A percentile compares a stretch with the other conserved stretches of the same genome.
phyloP scores from a whole-genome alignment of 371 early-diverging fungal genomes.

The Fennellomyces sp. region DNA sequence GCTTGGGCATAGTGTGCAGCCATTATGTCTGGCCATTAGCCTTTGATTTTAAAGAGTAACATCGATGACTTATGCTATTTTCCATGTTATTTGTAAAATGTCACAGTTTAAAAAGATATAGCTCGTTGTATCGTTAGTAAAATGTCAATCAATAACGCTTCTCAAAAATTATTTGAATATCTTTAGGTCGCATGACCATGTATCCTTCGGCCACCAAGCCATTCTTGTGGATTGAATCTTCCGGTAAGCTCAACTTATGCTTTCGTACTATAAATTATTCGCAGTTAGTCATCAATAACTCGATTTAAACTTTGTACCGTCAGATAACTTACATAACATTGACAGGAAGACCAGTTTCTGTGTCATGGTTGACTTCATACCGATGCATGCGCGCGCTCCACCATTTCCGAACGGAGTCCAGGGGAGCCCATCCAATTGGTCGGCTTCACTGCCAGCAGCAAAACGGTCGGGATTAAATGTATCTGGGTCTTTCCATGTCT shows the following conservation, averaged over 20 bases:
- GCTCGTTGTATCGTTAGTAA: too few species aligned
- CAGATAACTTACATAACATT: slow-evolving; percentile 39
- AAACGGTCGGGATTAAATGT: slow-evolving; percentile 28
- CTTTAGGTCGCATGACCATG: neutral
- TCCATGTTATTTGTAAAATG: too few species aligned
- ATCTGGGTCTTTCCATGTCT: slow-evolving; percentile 20
- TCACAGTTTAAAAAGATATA: too few species aligned
- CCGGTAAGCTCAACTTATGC: slow-evolving; percentile 28
- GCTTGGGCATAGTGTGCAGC: too few species aligned
- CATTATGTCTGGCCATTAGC: too few species aligned
- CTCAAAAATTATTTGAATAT: slow-evolving; percentile 8
- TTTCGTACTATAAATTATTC: slow-evolving; percentile 23
- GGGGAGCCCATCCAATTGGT: slow-evolving; percentile 13
- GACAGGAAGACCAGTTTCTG: slow-evolving; percentile 56
- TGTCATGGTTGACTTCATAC: slow-evolving; percentile 57
- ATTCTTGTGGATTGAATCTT: slow-evolving; percentile 27
- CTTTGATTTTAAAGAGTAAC: too few species aligned
- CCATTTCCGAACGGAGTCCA: slow-evolving; percentile 54
- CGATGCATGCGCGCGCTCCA: too few species aligned
- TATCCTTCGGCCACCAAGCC: neutral
- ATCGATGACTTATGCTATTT: too few species aligned
- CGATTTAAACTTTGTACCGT: neutral
- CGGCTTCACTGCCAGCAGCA: slow-evolving; percentile 15
- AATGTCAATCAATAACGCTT: slow-evolving; percentile 8
- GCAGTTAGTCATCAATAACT: neutral